Evolutionary conservation across 192 early-diverging fungal genomes (phyloP).

Genomic region (Rhizophagus sp.): DNA sequence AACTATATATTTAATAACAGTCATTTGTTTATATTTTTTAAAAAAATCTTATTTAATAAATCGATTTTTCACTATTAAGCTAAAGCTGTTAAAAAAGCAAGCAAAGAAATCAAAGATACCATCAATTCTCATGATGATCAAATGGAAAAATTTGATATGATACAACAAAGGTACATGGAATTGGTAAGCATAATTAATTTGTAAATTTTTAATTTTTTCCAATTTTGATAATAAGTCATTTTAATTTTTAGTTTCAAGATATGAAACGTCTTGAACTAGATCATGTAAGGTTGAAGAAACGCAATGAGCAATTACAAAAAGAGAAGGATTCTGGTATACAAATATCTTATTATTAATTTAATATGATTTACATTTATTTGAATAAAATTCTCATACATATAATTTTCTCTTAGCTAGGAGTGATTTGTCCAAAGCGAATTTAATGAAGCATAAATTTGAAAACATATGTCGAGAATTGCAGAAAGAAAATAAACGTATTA

Average conservation of each 20-base stretch:
- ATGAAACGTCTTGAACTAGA: slow-evolving; percentile 61
- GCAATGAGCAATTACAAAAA: slow-evolving; percentile 48
- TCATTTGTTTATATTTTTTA: not conserved
- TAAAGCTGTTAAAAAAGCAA: slow-evolving; percentile 59
- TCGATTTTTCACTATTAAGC: slow-evolving; percentile 28
- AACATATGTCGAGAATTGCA: slow-evolving; percentile 62
- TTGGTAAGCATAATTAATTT: slow-evolving; percentile 45
- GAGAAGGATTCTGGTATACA: slow-evolving; percentile 49
- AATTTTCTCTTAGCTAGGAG: slow-evolving; percentile 32
- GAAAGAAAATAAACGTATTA: slow-evolving; percentile 56
- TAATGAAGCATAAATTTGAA: slow-evolving; percentile 55
- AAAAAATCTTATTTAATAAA: not conserved
- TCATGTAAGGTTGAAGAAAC: slow-evolving; percentile 44
- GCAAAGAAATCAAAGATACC: slow-evolving; percentile 52
- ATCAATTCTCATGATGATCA: slow-evolving; percentile 50
- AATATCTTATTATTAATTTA: not conserved
- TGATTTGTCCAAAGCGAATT: slow-evolving; percentile 34
- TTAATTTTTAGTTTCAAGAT: slow-evolving; percentile 51
- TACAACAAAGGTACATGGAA: slow-evolving; percentile 60
- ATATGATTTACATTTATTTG: not conserved
- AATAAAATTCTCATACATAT: not conserved
- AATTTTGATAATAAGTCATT: not conserved
- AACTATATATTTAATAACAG: not conserved
- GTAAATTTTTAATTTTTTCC: not conserved
- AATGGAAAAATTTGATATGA: slow-evolving; percentile 45